phyloP scores from a whole-genome alignment of 768 basidiomycete species.

The Pulveroboletus sp. region DNA sequence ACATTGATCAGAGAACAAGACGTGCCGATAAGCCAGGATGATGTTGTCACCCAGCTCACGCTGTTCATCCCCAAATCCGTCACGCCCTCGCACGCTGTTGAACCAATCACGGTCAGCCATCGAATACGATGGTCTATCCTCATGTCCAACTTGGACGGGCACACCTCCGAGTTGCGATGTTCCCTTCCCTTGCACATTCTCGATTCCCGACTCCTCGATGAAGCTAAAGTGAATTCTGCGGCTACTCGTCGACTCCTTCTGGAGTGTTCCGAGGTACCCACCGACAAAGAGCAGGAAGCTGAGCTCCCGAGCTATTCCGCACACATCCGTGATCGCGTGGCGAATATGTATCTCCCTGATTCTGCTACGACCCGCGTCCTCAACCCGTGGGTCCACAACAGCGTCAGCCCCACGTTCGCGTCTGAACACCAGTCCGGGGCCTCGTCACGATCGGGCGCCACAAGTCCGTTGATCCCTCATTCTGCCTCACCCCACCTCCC shows the following conservation, averaged over 20 bases:
- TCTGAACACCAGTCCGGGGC: slow-evolving; percentile 17
- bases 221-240: slow-evolving; percentile 70
- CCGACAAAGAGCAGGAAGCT: slow-evolving; percentile 53
- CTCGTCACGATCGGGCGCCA: slow-evolving; percentile 32
- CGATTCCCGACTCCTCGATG: slow-evolving; percentile 65
- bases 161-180: slow-evolving; percentile 91
- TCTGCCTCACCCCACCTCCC: slow-evolving; percentile 29
- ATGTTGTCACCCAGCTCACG: slow-evolving; percentile 58
- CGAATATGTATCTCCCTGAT: slow-evolving; percentile 69
- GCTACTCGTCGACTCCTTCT: slow-evolving; percentile 58
- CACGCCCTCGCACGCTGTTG: slow-evolving; percentile 69
- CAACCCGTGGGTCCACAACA: slow-evolving; percentile 56
- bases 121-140: slow-evolving; percentile 77
- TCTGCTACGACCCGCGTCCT: slow-evolving; percentile 57
- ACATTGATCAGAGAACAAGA: slow-evolving; percentile 12
- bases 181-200: slow-evolving; percentile 87
- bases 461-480: slow-evolving; percentile 40
- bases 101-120: slow-evolving; percentile 74
- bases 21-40: slow-evolving; percentile 33
- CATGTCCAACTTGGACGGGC: slow-evolving; percentile 84
- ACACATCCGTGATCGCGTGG: slow-evolving; percentile 88
- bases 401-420: slow-evolving; percentile 37
- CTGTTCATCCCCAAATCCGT: slow-evolving; percentile 55
- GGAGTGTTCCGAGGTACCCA: slow-evolving; percentile 35
- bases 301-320: slow-evolving; percentile 87